Base-by-base conservation (phyloP, 108 stramenopile species). In the Nitzschia sp. region DNA sequence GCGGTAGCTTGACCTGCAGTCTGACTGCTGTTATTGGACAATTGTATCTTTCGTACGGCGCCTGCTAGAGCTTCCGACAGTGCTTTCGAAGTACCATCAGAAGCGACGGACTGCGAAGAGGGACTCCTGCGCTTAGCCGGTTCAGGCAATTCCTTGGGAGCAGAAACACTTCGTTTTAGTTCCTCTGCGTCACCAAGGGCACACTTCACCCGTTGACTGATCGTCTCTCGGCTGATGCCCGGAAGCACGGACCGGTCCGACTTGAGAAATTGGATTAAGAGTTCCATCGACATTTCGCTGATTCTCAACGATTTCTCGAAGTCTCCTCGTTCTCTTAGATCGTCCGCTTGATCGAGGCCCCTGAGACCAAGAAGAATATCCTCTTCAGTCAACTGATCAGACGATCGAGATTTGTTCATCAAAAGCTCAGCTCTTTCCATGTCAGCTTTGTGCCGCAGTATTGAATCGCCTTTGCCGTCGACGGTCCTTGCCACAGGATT, bases 131-230 rank as follows among this genome's bases (percentile, higher is more conserved):
- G 13, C 8, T 1, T 44, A 48, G 58, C 8, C 21, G 44, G 2
- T 59, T 9, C 26, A 22, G 15, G 35, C 26, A n/a, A 17, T 57
- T 3, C 6, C 41, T 45, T 32, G 35, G 5, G 62, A 16, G 19
- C 22, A 34, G 3, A 29, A 1, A 76, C 62, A 6, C 16, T 44
- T 62, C 1, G 0, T 47, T 82, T 82, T n/a, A 82, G 45, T 38
- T 45, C 45, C 66, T 85, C 84, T 0, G 84, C 84, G 32, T 77
- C 64, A 1, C 69, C 46, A 45, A 85, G 57, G 1, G 80, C 80
- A 11, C 72, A 45, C 35, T 71, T 45, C 15, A 82, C 71, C 44
- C 73, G 59, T n/a, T 58, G 62, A 45, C 60, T 29, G 22, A 82
- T 32, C n/a, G 28, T 53, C 30, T 63, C 59, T 21, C 63, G 67